These are phyloP conservation scores for Laetiporus sulphureus DNA, from an alignment of 1,284 basidiomycete species.

Conservation along the genomic window DNA sequence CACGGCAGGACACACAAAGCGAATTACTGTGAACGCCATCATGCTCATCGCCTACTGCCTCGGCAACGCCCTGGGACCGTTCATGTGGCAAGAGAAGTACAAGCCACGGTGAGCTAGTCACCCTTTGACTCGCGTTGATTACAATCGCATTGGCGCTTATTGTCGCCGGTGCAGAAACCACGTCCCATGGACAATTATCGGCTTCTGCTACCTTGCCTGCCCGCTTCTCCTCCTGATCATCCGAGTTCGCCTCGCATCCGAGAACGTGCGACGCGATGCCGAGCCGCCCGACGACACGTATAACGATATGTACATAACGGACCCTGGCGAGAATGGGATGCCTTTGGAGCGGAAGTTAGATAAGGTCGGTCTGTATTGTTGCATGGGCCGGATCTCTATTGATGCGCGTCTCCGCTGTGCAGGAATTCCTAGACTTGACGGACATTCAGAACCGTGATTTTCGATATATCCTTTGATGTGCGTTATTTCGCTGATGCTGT, in stretches of 20 bases:
- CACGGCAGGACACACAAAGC: constrained; percentile 75
- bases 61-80: constrained; percentile 62
- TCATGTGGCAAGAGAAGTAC: constrained; percentile 68
- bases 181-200: constrained; percentile 62
- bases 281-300: constrained; percentile 51
- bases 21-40: constrained; percentile 60
- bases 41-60: constrained; percentile 67
- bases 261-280: constrained; percentile 57
- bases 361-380: constrained; percentile 36
- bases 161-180: constrained; percentile 41
- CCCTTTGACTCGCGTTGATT: background rate
- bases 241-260: constrained; percentile 47
- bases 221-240: constrained; percentile 43
- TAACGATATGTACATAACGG: constrained; percentile 60
- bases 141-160: background rate
- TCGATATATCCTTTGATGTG: constrained; percentile 45
- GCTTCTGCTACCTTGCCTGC: constrained; percentile 45
- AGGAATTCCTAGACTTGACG: constrained; percentile 65
- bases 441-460: constrained; percentile 59
- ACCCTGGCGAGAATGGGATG: constrained; percentile 40
- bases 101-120: constrained; percentile 42
- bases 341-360: constrained; percentile 49
- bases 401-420: background rate
- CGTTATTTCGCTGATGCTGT: too few species aligned
- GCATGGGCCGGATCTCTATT: background rate